Evolutionary conservation across 2,329 filamentous ascomycete species (phyloP).

Genomic region (Colletotrichum orbiculare): DNA sequence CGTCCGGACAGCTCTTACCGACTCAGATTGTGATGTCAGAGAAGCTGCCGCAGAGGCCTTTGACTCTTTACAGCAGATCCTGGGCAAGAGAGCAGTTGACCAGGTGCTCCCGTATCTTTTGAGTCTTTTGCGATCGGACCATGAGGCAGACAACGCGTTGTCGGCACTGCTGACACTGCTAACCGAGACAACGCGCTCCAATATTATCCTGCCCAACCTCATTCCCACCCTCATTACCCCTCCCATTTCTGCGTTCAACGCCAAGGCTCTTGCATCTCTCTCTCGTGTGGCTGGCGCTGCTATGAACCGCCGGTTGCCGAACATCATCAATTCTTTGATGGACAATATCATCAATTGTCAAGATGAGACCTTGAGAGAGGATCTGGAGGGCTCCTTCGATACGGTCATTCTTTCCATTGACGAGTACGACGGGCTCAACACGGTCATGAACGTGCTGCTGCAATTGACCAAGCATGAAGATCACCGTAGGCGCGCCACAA

Average conservation of each 20-base stretch:
- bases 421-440: conserved; percentile 95
- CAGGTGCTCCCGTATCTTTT: conserved; percentile 94
- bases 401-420: conserved; percentile 92
- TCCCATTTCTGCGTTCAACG: conserved; percentile 94
- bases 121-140: conserved; percentile 85
- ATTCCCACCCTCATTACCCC: conserved; percentile 91
- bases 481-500: conserved; percentile 82
- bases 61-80: conserved; percentile 90
- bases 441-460: conserved; percentile 93
- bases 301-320: conserved; percentile 90
- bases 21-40: conserved; percentile 88
- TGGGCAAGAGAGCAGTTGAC: conserved; percentile 94
- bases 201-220: conserved; percentile 95
- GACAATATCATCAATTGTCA: conserved; percentile 86
- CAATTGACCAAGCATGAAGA: conserved; percentile 92
- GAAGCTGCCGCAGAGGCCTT: conserved; percentile 98
- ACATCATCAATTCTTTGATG: conserved; percentile 93
- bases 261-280: conserved; percentile 90
- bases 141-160: conserved; percentile 90
- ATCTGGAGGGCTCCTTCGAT: conserved; percentile 86
- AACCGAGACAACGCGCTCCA: conserved; percentile 92
- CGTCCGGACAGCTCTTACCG: conserved; percentile 90
- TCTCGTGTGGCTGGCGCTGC: conserved; percentile 90
- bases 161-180: conserved; percentile 93
- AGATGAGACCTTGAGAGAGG: conserved; percentile 77